These are phyloP conservation scores for Fraxinus velutina DNA, from an alignment of 305 asterid species.

Conservation along the genomic window DNA sequence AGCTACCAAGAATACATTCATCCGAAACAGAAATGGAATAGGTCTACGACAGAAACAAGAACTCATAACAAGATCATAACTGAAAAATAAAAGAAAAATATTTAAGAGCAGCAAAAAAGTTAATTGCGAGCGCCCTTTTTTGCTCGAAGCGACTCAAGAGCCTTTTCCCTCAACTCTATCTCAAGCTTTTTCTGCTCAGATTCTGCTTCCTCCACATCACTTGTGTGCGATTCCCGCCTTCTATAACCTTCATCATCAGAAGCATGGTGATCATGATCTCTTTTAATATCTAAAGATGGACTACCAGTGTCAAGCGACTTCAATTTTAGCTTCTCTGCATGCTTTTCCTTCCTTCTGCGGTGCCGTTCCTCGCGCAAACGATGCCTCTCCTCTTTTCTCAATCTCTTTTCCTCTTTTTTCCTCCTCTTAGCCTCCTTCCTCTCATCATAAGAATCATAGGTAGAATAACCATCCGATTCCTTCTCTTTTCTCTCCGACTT, in stretches of 20 bases:
- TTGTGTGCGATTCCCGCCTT: slow-evolving; percentile 33
- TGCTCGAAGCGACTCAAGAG: slow-evolving; percentile 92
- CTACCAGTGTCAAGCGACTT: slow-evolving; percentile 53
- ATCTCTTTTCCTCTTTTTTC: slow-evolving; percentile 71
- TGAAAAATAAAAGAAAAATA: slow-evolving; percentile 34
- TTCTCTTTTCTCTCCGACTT: slow-evolving; percentile 43
- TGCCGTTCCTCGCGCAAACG: slow-evolving; percentile 69
- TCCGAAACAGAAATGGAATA: slow-evolving; percentile 38
- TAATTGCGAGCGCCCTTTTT: slow-evolving; percentile 65
- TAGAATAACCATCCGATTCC: slow-evolving; percentile 58
- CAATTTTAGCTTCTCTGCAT: slow-evolving; percentile 52
- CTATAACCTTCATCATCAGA: slow-evolving; percentile 52
- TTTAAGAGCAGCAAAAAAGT: slow-evolving; percentile 31
- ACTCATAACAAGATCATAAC: slow-evolving; percentile 27
- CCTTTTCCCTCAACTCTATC: slow-evolving; percentile 90
- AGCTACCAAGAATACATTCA: slow-evolving; percentile 47
- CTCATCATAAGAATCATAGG: slow-evolving; percentile 74
- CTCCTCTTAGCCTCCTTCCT: slow-evolving; percentile 75
- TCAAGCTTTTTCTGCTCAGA: slow-evolving; percentile 80
- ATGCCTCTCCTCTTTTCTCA: slow-evolving; percentile 69
- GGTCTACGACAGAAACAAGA: slow-evolving; percentile 36
- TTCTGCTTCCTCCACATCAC: slow-evolving; percentile 40
- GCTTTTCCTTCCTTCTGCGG: slow-evolving; percentile 58
- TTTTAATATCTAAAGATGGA: slow-evolving; percentile 51
- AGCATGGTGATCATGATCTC: slow-evolving; percentile 28